Base-by-base conservation (phyloP, 345 rosid species). In the Corchorus capsularis region DNA sequence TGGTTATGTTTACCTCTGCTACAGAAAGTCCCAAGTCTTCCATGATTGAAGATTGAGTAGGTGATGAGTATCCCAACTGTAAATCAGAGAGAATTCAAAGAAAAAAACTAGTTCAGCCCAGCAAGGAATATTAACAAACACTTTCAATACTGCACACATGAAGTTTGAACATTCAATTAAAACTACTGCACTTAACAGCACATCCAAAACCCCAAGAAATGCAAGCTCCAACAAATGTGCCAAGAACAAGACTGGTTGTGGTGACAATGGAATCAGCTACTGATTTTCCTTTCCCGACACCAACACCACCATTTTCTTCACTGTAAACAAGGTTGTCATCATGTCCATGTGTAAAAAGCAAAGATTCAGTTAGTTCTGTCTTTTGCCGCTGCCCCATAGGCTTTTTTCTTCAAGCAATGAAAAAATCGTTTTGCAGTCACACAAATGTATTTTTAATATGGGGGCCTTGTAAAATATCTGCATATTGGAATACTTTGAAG, bases 1-100 rank as follows among this genome's bases (percentile, higher is more conserved):
- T 27, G 27, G 27, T 27, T 27, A 27, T 27, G 63, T 84, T 84
- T 70, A 90, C 91, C 54, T 49, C 84, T 47, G 91, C 86, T 13
- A 83, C 49, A 35, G 97, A 89, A 53, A 94, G 91, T 68, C 85
- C 94, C 55, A 92, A 68, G 54, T 91, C 92, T 71, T 86, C 83
- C 78, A 72, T 79, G 77, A 92, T 92, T 56, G 87, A 89, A 56
- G 88, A 82, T 75, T 91, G 88, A 4, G 87, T 93, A 0, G 94
- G 90, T 13, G 96, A 87, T 9, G 94, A 82, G 72, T 84, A 92
- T 32, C 92, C 90, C 67, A 79, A 15, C 97, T 92, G 85, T 49
- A 62, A 27, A 50, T 27, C 27, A 27, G 1, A 13, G 1, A 13
- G 8, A 16, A 45, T 5, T 8, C 47, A 45, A n/a, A 41, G 62